These are phyloP conservation scores for Monosporozyma unispora DNA, from an alignment of 805 yeast species.

Conservation along the genomic window DNA sequence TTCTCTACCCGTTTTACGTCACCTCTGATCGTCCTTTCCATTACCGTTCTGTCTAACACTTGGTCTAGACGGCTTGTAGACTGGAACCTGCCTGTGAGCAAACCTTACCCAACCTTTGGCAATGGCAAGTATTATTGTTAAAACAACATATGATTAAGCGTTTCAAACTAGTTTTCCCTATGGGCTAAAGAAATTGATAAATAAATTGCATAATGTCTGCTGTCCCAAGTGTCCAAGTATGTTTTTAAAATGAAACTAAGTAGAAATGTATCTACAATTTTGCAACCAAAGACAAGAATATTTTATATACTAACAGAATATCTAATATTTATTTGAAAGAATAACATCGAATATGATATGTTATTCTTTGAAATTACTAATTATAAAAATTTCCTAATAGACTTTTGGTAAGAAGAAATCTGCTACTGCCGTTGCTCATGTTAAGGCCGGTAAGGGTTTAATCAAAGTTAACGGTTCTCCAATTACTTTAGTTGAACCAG, in stretches of 20 bases:
- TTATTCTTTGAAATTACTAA: neutral
- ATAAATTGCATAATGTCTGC: conserved; percentile 45
- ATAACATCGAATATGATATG: no score
- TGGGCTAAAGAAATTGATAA: neutral
- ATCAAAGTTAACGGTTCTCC: conserved; percentile 99
- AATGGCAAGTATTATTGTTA: neutral
- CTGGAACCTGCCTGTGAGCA: no score
- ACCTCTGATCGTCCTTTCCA: no score
- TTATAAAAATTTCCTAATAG: conserved; percentile 34
- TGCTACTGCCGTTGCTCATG: conserved; percentile 99
- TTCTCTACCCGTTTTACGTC: no score
- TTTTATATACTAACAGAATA: neutral
- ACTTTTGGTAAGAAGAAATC: conserved; percentile 99
- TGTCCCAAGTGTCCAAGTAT: conserved; percentile 59
- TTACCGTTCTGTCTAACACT: no score
- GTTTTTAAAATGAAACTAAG: no score
- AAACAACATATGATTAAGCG: neutral
- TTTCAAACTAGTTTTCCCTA: neutral
- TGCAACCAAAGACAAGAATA: neutral
- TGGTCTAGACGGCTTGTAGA: no score
- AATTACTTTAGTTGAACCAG: conserved; percentile 98
- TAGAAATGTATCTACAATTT: no score
- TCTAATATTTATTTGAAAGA: no score
- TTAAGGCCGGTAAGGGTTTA: conserved; percentile 98
- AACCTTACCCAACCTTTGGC: no score